These are phyloP conservation scores for Alnus glutinosa DNA, from an alignment of 306 rosid genomes.

Conservation along the genomic window DNA sequence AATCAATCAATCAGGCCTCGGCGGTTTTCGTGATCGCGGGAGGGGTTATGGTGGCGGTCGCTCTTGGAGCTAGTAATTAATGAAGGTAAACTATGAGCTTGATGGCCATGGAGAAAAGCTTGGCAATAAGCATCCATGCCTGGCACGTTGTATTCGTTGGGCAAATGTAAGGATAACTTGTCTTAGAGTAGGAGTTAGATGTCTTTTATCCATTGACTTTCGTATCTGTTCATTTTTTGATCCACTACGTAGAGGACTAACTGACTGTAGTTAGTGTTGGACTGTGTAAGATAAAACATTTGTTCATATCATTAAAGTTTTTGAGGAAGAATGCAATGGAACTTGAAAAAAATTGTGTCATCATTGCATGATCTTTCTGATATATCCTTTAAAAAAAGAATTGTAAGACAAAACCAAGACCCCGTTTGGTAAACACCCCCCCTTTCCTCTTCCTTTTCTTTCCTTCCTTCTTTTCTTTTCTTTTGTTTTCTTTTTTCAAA, in stretches of 20 bases:
- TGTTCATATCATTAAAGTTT: conserved; percentile 10
- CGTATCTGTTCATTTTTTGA: background rate
- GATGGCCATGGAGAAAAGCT: conserved; percentile 17
- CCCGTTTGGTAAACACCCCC: no score
- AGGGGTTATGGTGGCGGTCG: conserved; percentile 61
- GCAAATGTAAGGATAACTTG: conserved; percentile 23
- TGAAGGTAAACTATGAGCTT: conserved; percentile 10
- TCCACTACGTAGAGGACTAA: conserved; percentile 9
- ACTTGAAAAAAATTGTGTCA: background rate
- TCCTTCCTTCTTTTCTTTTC: no score
- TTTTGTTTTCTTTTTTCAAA: no score
- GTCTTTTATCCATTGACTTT: conserved; percentile 5
- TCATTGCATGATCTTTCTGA: no score
- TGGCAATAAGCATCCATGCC: background rate
- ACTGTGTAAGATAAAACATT: conserved; percentile 12
- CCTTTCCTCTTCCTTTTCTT: no score
- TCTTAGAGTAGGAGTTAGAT: conserved; percentile 34
- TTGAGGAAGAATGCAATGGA: background rate
- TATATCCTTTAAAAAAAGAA: no score
- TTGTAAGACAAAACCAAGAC: no score
- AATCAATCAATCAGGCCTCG: conserved; percentile 43
- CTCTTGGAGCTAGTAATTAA: conserved; percentile 52
- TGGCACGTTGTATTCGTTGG: conserved; percentile 23
- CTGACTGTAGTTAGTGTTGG: conserved; percentile 7
- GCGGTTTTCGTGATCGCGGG: conserved; percentile 70